phyloP scores from a whole-genome alignment of 2,329 filamentous ascomycete genomes.

The Pseudocercospora vitis region DNA sequence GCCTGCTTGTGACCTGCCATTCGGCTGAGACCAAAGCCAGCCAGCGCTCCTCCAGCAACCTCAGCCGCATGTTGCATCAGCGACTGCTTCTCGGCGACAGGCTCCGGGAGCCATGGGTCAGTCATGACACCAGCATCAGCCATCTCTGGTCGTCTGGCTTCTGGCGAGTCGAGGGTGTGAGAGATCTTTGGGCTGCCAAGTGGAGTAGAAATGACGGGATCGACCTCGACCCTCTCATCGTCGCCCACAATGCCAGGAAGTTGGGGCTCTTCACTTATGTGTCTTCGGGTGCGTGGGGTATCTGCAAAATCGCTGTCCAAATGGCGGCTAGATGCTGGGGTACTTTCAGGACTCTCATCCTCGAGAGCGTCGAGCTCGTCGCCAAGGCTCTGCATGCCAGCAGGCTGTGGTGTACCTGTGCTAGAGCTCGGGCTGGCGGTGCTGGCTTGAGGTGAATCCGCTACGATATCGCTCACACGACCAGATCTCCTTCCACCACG shows the following conservation, averaged over 20 bases:
- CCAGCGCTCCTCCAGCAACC: slow-evolving; percentile 36
- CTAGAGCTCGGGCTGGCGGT: slow-evolving; percentile 32
- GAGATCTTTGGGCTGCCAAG: slow-evolving; percentile 13
- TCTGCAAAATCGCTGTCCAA: slow-evolving; percentile 16
- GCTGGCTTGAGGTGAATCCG: slow-evolving; percentile 26
- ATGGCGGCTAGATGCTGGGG: slow-evolving; percentile 31
- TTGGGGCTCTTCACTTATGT: slow-evolving; percentile 43
- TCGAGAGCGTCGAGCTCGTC: slow-evolving; percentile 79
- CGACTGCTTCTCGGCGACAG: slow-evolving; percentile 15
- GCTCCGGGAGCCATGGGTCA: slow-evolving; percentile 54
- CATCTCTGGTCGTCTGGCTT: slow-evolving; percentile 44
- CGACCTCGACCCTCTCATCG: slow-evolving; percentile 12
- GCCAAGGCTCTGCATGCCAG: slow-evolving; percentile 74
- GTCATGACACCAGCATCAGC: slow-evolving; percentile 64
- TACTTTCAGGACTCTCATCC: slow-evolving; percentile 58
- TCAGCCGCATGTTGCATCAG: slow-evolving; percentile 31
- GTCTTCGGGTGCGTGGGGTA: slow-evolving; percentile 28
- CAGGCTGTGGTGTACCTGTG: slow-evolving; percentile 45
- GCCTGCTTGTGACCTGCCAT: slow-evolving; percentile 19
- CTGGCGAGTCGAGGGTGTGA: slow-evolving; percentile 8
- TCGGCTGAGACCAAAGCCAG: slow-evolving; percentile 39
- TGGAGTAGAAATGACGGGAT: slow-evolving; percentile 9
- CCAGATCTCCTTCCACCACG: slow-evolving; percentile 54
- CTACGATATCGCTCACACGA: slow-evolving; percentile 48
- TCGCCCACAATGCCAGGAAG: slow-evolving; percentile 22